Evolutionary conservation across 2,329 filamentous ascomycete genomes (phyloP).

Genomic region (Rhinocladiella similis): DNA sequence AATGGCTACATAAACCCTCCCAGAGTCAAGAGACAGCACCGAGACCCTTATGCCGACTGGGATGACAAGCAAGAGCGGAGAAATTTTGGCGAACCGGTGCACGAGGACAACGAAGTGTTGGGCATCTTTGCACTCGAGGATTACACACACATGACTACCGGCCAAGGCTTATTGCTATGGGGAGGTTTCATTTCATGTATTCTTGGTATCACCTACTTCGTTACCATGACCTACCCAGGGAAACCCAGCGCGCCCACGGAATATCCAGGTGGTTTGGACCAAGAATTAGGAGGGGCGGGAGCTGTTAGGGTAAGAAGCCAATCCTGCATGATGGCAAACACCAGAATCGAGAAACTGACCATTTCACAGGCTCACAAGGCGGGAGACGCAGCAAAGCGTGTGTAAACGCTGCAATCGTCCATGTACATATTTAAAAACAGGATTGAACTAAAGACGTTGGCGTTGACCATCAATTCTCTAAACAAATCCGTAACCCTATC

Average conservation of each 20-base stretch:
- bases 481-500: too few relatives aligned
- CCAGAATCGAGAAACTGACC: conserved; percentile 7
- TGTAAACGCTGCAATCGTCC: neutral
- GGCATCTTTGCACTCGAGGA: conserved; percentile 86
- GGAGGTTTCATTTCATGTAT: conserved; percentile 66
- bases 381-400: conserved; percentile 13
- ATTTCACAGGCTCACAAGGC: conserved; percentile 13
- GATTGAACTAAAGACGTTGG: conserved; percentile 14
- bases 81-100: conserved; percentile 93
- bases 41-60: conserved; percentile 91
- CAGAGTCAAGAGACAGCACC: conserved; percentile 80
- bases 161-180: conserved; percentile 68
- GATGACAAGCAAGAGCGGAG: conserved; percentile 97
- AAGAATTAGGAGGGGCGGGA: conserved; percentile 70
- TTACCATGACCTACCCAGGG: conserved; percentile 72
- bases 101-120: conserved; percentile 93
- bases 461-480: too few relatives aligned
- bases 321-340: neutral
- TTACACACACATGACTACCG: conserved; percentile 79
- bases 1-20: conserved; percentile 51
- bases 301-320: conserved; percentile 62
- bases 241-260: conserved; percentile 67
- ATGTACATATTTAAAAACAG: conserved; percentile 9
- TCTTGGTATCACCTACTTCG: conserved; percentile 64
- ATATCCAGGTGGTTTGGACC: conserved; percentile 68